These are phyloP conservation scores for Hydrangea macrophylla DNA, from an alignment of 148 eudicot species.

Conservation along the genomic window DNA sequence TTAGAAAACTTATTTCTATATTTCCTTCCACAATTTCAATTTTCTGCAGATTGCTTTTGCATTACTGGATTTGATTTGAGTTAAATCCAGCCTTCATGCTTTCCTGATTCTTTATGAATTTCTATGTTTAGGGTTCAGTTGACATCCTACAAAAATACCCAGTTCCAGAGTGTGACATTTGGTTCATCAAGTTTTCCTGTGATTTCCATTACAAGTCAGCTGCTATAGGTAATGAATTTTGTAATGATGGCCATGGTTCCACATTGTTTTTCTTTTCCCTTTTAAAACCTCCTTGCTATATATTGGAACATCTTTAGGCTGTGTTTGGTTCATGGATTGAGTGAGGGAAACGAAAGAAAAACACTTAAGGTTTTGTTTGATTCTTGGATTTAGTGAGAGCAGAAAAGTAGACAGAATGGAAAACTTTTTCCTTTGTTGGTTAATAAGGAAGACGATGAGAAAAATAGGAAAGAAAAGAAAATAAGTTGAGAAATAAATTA, in stretches of 20 bases:
- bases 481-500: too few species aligned
- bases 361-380: too few species aligned
- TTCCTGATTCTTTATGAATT: neutral
- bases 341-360: too few species aligned
- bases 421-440: too few species aligned
- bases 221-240: constrained; percentile 61
- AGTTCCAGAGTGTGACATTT: constrained; percentile 94
- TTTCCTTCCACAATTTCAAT: neutral
- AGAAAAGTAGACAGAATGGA: too few species aligned
- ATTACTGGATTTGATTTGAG: neutral
- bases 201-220: constrained; percentile 79
- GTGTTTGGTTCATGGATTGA: too few species aligned
- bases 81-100: neutral
- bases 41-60: neutral
- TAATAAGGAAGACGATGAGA: too few species aligned
- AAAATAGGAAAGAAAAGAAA: too few species aligned
- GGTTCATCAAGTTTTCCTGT: constrained; percentile 97
- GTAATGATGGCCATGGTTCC: neutral
- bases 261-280: too few species aligned
- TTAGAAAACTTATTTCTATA: constrained; percentile 30
- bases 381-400: too few species aligned
- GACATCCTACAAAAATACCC: constrained; percentile 95
- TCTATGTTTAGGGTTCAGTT: constrained; percentile 61
- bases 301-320: too few species aligned
- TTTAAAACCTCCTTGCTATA: too few species aligned